Evolutionary conservation across 805 yeast species (phyloP).

Genomic region (Spathaspora boniae): DNA sequence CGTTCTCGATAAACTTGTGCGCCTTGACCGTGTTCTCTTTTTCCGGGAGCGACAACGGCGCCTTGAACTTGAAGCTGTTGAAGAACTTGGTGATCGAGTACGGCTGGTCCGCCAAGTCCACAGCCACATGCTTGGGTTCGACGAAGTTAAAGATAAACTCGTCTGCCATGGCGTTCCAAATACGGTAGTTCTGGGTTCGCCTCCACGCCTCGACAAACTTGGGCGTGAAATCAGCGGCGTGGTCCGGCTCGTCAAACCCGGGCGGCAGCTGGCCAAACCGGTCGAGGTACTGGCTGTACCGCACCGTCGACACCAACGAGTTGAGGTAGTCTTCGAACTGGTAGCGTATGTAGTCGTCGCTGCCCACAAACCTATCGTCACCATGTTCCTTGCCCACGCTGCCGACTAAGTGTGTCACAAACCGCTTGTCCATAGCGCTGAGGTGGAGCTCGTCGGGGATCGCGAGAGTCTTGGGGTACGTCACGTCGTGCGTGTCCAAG

Average conservation of each 20-base stretch:
- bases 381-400: constrained; percentile 21
- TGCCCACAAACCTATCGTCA: constrained; percentile 33
- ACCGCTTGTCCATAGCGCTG: constrained; percentile 59
- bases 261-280: constrained; percentile 38
- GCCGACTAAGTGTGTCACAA: constrained; percentile 55
- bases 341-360: constrained; percentile 81
- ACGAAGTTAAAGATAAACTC: constrained; percentile 44
- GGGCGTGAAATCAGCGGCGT: constrained; percentile 27
- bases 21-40: constrained; percentile 18
- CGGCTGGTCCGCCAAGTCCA: constrained; percentile 5
- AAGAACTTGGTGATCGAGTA: constrained; percentile 19
- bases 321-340: constrained; percentile 88
- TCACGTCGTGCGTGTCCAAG: constrained; percentile 53
- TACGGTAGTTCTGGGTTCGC: constrained; percentile 30
- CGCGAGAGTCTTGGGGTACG: constrained; percentile 38
- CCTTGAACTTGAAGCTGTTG: constrained; percentile 18
- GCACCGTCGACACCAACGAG: constrained; percentile 68
- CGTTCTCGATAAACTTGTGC: constrained; percentile 18
- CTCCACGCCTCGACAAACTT: constrained; percentile 34
- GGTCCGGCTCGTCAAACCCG: constrained; percentile 28
- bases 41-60: constrained; percentile 4
- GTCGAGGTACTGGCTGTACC: constrained; percentile 59
- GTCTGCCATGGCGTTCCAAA: constrained; percentile 41
- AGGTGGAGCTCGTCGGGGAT: constrained; percentile 28
- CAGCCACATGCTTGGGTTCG: constrained; percentile 35